Percentiles rank a stretch among this genome's conserved stretches.
phyloP scores from a whole-genome alignment of 768 basidiomycete species.

The Lactifluus piperatus region DNA sequence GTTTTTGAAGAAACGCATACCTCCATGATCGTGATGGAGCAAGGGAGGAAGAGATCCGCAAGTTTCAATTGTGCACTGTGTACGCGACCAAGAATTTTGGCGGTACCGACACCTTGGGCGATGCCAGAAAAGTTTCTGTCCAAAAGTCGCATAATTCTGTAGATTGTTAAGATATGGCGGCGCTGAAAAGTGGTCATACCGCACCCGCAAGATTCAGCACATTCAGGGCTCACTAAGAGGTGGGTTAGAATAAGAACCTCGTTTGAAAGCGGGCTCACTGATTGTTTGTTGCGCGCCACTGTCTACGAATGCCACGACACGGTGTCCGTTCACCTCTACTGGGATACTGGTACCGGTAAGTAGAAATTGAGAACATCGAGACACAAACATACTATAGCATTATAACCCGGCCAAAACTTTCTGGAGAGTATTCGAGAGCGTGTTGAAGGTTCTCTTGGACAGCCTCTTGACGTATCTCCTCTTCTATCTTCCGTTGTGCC shows the following conservation, averaged over 20 bases:
- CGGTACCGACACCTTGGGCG: constrained; percentile 90
- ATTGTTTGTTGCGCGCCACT: constrained; percentile 97
- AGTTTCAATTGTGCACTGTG: constrained; percentile 91
- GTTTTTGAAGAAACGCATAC: constrained; percentile 30
- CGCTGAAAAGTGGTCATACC: constrained; percentile 22
- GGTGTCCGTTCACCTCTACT: constrained; percentile 85
- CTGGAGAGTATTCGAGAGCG: constrained; percentile 89
- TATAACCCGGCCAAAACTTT: constrained; percentile 86
- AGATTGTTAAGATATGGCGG: background rate
- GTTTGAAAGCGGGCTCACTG: constrained; percentile 44
- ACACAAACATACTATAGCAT: constrained; percentile 85
- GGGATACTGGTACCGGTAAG: constrained; percentile 48
- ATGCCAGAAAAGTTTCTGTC: constrained; percentile 85
- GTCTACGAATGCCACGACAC: constrained; percentile 95
- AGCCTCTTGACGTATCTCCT: constrained; percentile 81
- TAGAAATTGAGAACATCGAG: background rate
- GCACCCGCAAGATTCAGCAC: constrained; percentile 85
- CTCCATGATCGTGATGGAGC: constrained; percentile 95
- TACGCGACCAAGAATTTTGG: constrained; percentile 86
- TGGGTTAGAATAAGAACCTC: constrained; percentile 6
- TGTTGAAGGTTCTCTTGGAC: constrained; percentile 90
- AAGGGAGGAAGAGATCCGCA: constrained; percentile 74
- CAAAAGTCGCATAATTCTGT: constrained; percentile 85
- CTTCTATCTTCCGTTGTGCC: constrained; percentile 89
- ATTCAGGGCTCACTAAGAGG: constrained; percentile 75